These are phyloP conservation scores for Coniochaeta ligniaria DNA, from an alignment of 2,329 filamentous ascomycete species.

Conservation along the genomic window DNA sequence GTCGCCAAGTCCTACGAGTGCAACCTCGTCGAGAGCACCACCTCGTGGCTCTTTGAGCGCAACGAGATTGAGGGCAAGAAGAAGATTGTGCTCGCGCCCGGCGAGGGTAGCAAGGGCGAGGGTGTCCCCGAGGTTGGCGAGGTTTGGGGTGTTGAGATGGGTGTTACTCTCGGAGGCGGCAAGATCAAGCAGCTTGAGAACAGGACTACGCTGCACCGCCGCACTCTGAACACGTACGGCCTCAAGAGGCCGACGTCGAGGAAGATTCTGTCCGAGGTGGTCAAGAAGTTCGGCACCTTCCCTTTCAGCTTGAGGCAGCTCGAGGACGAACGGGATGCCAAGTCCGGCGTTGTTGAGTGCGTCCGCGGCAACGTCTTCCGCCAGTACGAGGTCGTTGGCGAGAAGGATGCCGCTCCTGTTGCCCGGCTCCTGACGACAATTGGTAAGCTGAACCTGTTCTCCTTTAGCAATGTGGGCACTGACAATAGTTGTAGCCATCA, in stretches of 20 bases:
- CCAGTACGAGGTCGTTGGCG: conserved; percentile 92
- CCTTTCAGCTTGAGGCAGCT: conserved; percentile 96
- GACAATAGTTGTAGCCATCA: conserved; percentile 59
- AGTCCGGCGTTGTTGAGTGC: conserved; percentile 91
- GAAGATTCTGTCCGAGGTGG: conserved; percentile 86
- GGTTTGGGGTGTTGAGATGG: conserved; percentile 97
- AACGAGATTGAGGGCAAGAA: conserved; percentile 97
- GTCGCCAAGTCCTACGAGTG: conserved; percentile 85
- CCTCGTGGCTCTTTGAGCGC: conserved; percentile 90
- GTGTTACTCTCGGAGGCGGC: conserved; percentile 80
- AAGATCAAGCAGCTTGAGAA: conserved; percentile 92
- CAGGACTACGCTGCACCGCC: conserved; percentile 85
- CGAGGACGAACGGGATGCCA: conserved; percentile 94
- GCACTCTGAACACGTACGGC: conserved; percentile 84
- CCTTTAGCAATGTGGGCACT: conserved; percentile 9
- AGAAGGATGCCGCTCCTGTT: conserved; percentile 82
- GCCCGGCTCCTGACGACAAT: conserved; percentile 84
- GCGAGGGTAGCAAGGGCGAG: conserved; percentile 85
- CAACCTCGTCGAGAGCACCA: conserved; percentile 95
- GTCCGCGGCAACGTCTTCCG: conserved; percentile 88
- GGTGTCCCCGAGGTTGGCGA: conserved; percentile 83
- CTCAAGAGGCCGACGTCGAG: conserved; percentile 92
- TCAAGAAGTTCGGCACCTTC: conserved; percentile 96
- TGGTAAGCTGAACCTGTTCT: conserved; percentile 52
- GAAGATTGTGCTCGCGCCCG: conserved; percentile 90